These are phyloP conservation scores for Fusarium pseudonygamai DNA, from an alignment of 2,329 filamentous ascomycete genomes.

Conservation along the genomic window DNA sequence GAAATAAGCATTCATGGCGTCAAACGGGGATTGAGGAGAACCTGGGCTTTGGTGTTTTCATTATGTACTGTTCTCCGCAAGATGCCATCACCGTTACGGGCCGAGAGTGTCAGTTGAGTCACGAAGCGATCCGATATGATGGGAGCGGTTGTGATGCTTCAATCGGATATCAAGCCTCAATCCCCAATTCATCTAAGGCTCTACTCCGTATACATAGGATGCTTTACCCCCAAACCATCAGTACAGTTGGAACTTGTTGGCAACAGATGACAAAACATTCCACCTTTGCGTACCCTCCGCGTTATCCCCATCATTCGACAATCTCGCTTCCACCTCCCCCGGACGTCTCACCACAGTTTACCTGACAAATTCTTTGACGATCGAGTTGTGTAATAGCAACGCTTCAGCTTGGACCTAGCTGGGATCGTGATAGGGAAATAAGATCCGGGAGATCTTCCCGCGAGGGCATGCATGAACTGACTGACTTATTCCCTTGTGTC, in stretches of 20 bases:
- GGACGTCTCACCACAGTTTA: constrained; percentile 1
- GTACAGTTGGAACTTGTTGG: too few relatives aligned
- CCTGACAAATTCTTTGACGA: constrained; percentile 27
- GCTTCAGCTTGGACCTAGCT: background rate
- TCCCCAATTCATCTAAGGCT: background rate
- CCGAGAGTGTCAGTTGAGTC: constrained; percentile 10
- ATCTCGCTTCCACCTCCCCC: constrained; percentile 31
- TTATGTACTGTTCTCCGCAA: constrained; percentile 29
- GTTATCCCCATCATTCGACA: constrained; percentile 34
- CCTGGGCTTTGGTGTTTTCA: constrained; percentile 16
- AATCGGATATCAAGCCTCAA: background rate
- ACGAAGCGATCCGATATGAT: background rate
- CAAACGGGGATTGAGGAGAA: constrained; percentile 29
- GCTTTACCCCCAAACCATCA: background rate
- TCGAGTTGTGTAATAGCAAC: constrained; percentile 26
- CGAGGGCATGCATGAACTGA: constrained; percentile 24
- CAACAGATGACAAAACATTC: constrained; percentile 1
- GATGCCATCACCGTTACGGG: constrained; percentile 6
- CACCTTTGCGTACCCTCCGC: constrained; percentile 9
- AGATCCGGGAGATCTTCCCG: constrained; percentile 33
- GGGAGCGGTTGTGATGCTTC: background rate
- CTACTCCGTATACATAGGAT: background rate
- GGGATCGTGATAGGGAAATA: constrained; percentile 19
- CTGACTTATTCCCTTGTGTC: background rate
- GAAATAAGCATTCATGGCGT: constrained; percentile 32